These are phyloP conservation scores for Dioscorea dumetorum DNA, from an alignment of 106 monocot genomes.

Conservation along the genomic window DNA sequence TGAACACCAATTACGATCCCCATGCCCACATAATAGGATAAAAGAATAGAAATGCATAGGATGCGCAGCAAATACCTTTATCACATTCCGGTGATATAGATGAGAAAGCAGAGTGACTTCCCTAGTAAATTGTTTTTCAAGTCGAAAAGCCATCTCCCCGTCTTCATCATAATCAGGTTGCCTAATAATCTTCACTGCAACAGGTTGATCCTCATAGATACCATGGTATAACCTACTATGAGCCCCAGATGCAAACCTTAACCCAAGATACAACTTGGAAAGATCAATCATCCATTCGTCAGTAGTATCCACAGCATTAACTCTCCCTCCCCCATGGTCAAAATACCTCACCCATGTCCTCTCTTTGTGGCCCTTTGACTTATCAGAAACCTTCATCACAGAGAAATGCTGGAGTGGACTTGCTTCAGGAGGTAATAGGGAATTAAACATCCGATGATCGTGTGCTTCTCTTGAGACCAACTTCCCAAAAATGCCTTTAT, in stretches of 20 bases:
- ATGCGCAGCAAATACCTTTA: constrained; percentile 34
- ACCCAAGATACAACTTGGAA: constrained; percentile 60
- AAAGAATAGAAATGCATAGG: too few relatives aligned
- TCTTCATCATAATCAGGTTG: constrained; percentile 73
- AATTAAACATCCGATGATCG: constrained; percentile 5
- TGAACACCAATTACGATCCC: too few relatives aligned
- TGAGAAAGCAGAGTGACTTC: constrained; percentile 53
- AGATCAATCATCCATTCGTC: constrained; percentile 54
- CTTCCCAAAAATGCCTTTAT: constrained; percentile 24
- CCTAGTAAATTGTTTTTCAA: constrained; percentile 67
- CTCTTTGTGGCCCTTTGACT: constrained; percentile 36
- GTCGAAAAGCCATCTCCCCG: constrained; percentile 40
- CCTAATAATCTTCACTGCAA: constrained; percentile 73
- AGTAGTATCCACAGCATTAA: constrained; percentile 38
- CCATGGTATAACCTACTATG: constrained; percentile 68
- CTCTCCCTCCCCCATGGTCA: constrained; percentile 51
- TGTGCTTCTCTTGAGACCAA: constrained; percentile 19
- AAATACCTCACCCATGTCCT: constrained; percentile 43
- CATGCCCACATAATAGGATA: too few relatives aligned
- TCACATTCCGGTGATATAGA: constrained; percentile 61
- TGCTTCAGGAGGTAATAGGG: constrained; percentile 7
- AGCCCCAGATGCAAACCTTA: constrained; percentile 61
- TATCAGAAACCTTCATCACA: constrained; percentile 21
- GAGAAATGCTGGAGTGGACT: constrained; percentile 23
- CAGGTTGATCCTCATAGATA: constrained; percentile 56